A percentile compares a stretch with the other conserved stretches of the same genome.
phyloP scores from a whole-genome alignment of 2,329 filamentous ascomycete species.

The Harringtonia lauricola region DNA sequence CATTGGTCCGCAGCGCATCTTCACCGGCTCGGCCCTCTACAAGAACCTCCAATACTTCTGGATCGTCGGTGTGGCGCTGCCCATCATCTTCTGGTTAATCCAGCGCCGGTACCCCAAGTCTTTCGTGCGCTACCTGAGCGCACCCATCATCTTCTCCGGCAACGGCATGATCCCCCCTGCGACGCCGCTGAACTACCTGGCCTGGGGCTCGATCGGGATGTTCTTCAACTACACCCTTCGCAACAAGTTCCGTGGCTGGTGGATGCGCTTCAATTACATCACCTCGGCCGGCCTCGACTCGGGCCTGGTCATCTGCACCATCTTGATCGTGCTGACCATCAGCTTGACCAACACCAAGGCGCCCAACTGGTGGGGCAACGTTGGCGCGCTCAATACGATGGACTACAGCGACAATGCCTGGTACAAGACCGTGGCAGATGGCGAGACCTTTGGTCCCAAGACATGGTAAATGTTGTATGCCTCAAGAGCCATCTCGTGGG shows the following conservation, averaged over 20 bases:
- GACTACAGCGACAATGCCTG: neutral
- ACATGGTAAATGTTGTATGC: no score
- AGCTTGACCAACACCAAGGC: neutral
- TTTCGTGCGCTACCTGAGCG: slow-evolving; percentile 28
- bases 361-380: slow-evolving; percentile 5
- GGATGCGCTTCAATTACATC: slow-evolving; percentile 29
- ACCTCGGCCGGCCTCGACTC: slow-evolving; percentile 39
- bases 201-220: slow-evolving; percentile 20
- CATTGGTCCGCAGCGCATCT: slow-evolving; percentile 43
- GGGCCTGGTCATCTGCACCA: slow-evolving; percentile 33
- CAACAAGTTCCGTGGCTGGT: slow-evolving; percentile 10
- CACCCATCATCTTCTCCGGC: slow-evolving; percentile 25
- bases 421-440: neutral
- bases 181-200: slow-evolving; percentile 28
- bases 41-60: slow-evolving; percentile 26
- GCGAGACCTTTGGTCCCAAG: slow-evolving; percentile 1
- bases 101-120: slow-evolving; percentile 19
- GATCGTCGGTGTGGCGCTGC: slow-evolving; percentile 30
- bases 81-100: slow-evolving; percentile 21
- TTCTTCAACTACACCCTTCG: slow-evolving; percentile 22
- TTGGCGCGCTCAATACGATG: neutral
- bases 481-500: no score
- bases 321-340: neutral
- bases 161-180: slow-evolving; percentile 24
- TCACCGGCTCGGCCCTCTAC: slow-evolving; percentile 35